Base-by-base conservation (phyloP, 2,329 filamentous ascomycete species). In the Aspergillus chevalieri region DNA sequence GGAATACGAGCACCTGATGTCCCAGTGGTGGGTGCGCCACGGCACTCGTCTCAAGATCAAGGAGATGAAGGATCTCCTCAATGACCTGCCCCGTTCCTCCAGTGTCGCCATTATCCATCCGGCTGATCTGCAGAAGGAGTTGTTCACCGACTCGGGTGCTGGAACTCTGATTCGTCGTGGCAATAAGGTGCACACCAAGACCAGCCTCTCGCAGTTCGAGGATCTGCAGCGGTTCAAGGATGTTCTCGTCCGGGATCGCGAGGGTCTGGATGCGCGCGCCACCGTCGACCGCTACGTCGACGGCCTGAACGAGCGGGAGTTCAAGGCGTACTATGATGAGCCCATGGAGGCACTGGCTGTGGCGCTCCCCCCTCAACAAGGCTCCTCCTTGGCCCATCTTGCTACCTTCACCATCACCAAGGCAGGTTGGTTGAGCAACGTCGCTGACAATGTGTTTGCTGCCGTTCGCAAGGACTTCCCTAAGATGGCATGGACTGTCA, bases 101-200 rank as follows among this genome's bases (percentile, higher is more conserved):
- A 95, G 89, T 61, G 92, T 98, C 45, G 93, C 93, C 53, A 97
- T 98, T 64, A 98, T 97, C 60, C 91, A 97, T 72, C 92, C 93
- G 2, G 90, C 88, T 56, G 91, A 95, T 68, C 79, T 98, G 41
- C 91, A 97, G 73, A 95, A 94, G 74, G 93, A 98, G 70, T 77
- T 97, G 5, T 96, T 97, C 72, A 97, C 92, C 14, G 90, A 97
- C 71, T 93, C 89, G 9, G 92, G 93, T 57, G 92, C 91, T 44
- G 92, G 93, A 52, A 97, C 92, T 30, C 76, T 97, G 52, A 95
- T 97, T 64, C 84, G 91, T 59, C 83, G 92, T 38, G 93, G 93
- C 49, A 92, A 92, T 71, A 95, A 94, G 76, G 81, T 97, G 33
- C 81, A 87, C 59, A 85, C 84, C 45, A 85, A 84, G 50, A 82